Base-by-base conservation (phyloP, 257 asterid species). In the Capsicum pubescens region DNA sequence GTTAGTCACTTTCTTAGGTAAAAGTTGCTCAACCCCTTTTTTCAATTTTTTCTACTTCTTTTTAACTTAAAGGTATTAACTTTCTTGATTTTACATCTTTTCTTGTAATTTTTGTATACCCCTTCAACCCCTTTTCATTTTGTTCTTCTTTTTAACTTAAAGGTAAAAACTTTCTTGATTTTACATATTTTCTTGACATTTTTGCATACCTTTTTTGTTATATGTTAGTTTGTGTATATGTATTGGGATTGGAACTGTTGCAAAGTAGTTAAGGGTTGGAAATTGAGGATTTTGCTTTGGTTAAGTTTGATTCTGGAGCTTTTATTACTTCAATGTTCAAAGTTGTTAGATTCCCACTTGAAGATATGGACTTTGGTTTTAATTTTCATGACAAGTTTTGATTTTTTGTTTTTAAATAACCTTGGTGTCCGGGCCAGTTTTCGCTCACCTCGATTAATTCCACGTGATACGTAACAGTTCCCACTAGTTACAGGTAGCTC, bases 231-330 rank as follows among this genome's bases (percentile, higher is more conserved):
- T 59, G 15, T 44, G 56, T 5, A 46, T 0, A 0, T 60, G 69
- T n/a, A 48, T 8, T 15, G 32, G 32, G 32, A 26, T 26, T 26
- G 77, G 48, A 54, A 46, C 26, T 61, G 77, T 81, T 17, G 56
- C 44, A 44, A 82, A 17, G 36, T 64, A 21, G 76, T 69, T 61
- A 61, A 61, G 56, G 76, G 83, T 79, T 79, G 83, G 83, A 42
- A 69, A 17, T 4, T 56, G 21, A 5, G 54, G 52, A 46, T 81
- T 81, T 81, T 14, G 42, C 39, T 63, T 48, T 11, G 48, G 21
- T 26, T 81, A 21, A 56, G 57, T 58, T 82, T 64, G 39, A 82
- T 14, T 48, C 71, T 61, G 54, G 36, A 79, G 16, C 77, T 26
- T 79, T 79, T 36, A 58, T 10, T 8, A 26, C 32, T 56, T 80